phyloP scores from a whole-genome alignment of 2,329 filamentous ascomycete genomes.

The Talaromyces albobiverticillius region DNA sequence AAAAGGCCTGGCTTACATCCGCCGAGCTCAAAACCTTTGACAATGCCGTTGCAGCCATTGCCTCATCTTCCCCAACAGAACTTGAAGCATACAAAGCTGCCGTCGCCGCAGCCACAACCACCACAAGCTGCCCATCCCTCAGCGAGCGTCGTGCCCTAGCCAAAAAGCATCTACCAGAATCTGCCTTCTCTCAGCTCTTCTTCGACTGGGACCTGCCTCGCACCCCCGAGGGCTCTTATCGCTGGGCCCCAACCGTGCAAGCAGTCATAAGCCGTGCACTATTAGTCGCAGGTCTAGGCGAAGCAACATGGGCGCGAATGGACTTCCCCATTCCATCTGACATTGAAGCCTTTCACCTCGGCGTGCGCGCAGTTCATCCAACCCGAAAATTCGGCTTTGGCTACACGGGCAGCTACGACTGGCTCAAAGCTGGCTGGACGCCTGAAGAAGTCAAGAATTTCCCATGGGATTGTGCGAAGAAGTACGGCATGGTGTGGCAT shows the following conservation, averaged over 20 bases:
- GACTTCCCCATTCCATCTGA: too few relatives aligned
- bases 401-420: not conserved
- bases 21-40: not conserved
- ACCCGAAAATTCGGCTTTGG: not conserved
- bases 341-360: too few relatives aligned
- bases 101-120: not conserved
- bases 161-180: not conserved
- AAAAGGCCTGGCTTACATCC: not conserved
- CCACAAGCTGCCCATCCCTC: not conserved
- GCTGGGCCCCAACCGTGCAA: too few relatives aligned
- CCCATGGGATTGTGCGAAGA: not conserved
- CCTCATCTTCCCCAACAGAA: not conserved
- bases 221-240: not conserved
- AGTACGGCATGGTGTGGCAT: not conserved
- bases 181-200: not conserved
- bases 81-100: not conserved
- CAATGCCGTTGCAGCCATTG: not conserved
- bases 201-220: constrained; percentile 2
- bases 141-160: not conserved
- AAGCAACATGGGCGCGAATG: too few relatives aligned
- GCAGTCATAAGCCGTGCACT: too few relatives aligned
- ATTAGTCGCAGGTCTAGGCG: too few relatives aligned
- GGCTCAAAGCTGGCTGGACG: not conserved
- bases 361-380: not conserved
- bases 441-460: not conserved